phyloP scores from a whole-genome alignment of 495 filamentous ascomycete species.

The Thermochaetoides thermophila region DNA sequence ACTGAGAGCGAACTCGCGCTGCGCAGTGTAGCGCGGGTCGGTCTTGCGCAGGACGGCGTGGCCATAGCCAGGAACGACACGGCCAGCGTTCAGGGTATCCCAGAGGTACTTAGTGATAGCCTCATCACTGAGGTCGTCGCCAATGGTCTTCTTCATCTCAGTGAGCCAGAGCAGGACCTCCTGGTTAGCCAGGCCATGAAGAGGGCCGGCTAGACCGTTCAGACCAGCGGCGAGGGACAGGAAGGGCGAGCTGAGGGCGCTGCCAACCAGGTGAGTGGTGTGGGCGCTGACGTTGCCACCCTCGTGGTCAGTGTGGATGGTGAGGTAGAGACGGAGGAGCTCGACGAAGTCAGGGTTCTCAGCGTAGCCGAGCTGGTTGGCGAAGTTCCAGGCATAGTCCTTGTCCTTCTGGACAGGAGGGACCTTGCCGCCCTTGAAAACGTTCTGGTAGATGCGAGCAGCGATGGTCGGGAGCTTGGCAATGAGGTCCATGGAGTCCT shows the following conservation, averaged over 20 bases:
- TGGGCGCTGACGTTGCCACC: conserved; percentile 97
- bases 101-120: conserved; percentile 96
- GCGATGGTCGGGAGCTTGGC: conserved; percentile 98
- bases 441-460: conserved; percentile 95
- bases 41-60: conserved; percentile 99
- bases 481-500: conserved; percentile 99
- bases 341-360: conserved; percentile 96
- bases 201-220: conserved; percentile 92
- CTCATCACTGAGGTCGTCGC: conserved; percentile 87
- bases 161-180: conserved; percentile 97
- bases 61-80: conserved; percentile 94
- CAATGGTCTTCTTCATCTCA: conserved; percentile 93
- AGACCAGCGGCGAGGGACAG: conserved; percentile 91
- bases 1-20: conserved; percentile 87
- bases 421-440: conserved; percentile 99
- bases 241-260: conserved; percentile 91
- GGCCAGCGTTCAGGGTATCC: conserved; percentile 87
- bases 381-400: conserved; percentile 97
- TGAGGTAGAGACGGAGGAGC: conserved; percentile 94
- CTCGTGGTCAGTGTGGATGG: conserved; percentile 98
- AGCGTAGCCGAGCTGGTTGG: conserved; percentile 94
- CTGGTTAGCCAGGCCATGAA: conserved; percentile 98
- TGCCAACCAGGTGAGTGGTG: conserved; percentile 95
- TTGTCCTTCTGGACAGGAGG: conserved; percentile 89
- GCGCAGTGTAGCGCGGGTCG: conserved; percentile 93